Evolutionary conservation across 1,139 yeast genomes (phyloP).

Genomic region (Arxiozyma slooffiae): DNA sequence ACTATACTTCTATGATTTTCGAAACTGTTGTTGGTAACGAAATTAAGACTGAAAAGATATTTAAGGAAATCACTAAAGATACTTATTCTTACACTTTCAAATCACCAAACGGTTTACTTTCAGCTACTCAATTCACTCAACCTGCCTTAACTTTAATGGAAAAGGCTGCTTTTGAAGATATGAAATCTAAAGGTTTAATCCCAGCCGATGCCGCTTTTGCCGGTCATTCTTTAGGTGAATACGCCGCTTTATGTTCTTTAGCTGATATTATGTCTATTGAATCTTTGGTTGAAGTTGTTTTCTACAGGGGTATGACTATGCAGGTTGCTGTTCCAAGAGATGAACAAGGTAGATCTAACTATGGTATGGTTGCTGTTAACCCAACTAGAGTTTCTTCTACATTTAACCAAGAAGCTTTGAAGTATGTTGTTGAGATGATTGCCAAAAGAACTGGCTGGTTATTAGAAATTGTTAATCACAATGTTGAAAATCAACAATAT

Average conservation of each 20-base stretch:
- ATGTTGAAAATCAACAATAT: conserved; percentile 95
- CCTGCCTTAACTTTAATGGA: conserved; percentile 99
- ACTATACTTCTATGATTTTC: conserved; percentile 93
- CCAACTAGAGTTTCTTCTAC: conserved; percentile 88
- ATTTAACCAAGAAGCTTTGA: conserved; percentile 84
- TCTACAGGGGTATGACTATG: conserved; percentile 99
- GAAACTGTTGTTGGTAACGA: conserved; percentile 86
- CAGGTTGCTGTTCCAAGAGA: conserved; percentile 99
- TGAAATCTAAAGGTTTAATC: conserved; percentile 89
- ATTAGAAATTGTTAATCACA: conserved; percentile 94
- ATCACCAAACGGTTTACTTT: conserved; percentile 88
- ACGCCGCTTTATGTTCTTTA: conserved; percentile 91
- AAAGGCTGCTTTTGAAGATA: conserved; percentile 96
- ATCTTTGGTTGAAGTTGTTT: conserved; percentile 93
- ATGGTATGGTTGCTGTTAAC: conserved; percentile 98
- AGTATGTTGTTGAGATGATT: conserved; percentile 89
- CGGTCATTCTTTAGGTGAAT: conserved; percentile 98
- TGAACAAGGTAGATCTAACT: conserved; percentile 86
- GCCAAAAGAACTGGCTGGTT: conserved; percentile 80
- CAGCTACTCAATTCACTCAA: conserved; percentile 98
- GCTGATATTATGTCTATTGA: conserved; percentile 99
- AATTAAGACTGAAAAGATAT: conserved; percentile 83
- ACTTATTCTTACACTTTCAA: conserved; percentile 81
- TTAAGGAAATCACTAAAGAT: conserved; percentile 76
- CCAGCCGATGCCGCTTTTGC: conserved; percentile 93